Base-by-base conservation (phyloP, 1,139 yeast species). In the Zygosaccharomyces sapae region DNA sequence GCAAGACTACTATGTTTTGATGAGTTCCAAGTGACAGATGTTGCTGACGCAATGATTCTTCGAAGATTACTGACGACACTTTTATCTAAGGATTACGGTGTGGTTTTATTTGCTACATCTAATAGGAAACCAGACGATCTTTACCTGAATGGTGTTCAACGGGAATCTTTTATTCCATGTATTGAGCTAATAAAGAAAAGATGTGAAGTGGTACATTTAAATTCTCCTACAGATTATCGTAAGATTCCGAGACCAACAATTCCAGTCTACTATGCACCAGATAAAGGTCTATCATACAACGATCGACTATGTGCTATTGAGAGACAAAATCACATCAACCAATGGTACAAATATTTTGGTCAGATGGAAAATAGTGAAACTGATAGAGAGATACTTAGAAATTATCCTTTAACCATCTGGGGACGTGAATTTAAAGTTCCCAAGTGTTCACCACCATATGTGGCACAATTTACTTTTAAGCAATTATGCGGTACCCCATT, bases 11-110 rank as follows among this genome's bases (percentile, higher is more conserved):
- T 92, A 49, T 92, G 98, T 66, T 88, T 92, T 66, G 98, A 92
- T 68, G 98, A 92, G 69, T 89, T 90, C 62, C 95, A 86, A 66
- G 97, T 92, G 38, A 87, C 96, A 0, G 98, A 92, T 66, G 97
- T 92, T 31, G 98, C 97, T 0, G 98, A 92, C 68, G 98, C 98
- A 2, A 92, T 92, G 98, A 74, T 92, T 36, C 72, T 92, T 42
- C 77, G 98, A 53, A 74, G 96, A 45, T 70, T 90, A 37, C 64
- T 89, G 44, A 77, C 81, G 63, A 74, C 77, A 25, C 71, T 81
- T 41, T 66, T 92, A 43, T 73, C 80, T 31, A 80, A 83, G 0
- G 76, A 81, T 38, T 84, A 83, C 61, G 97, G 97, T 0, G 83
- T 89, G 22, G 82, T 90, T 2, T 70, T 94, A 10, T 90, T 92